These are phyloP conservation scores for Thielaviopsis euricoi DNA, from an alignment of 2,329 filamentous ascomycete genomes.

Conservation along the genomic window DNA sequence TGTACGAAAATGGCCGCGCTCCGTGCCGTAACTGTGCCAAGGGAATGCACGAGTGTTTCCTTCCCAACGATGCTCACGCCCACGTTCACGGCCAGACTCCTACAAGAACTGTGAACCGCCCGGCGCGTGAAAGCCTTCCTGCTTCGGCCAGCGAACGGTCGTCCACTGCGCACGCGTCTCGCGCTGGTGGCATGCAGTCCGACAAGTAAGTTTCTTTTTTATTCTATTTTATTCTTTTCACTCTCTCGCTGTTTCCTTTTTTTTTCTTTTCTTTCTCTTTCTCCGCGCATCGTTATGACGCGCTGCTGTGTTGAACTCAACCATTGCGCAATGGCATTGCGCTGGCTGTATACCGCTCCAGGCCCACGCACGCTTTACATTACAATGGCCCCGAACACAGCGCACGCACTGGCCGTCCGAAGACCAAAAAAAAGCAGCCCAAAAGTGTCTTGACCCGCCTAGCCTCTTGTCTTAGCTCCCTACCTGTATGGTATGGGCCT, in stretches of 20 bases:
- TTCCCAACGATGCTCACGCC: constrained; percentile 42
- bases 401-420: background rate
- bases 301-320: background rate
- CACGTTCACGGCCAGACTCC: constrained; percentile 44
- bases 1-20: constrained; percentile 45
- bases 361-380: too few species aligned
- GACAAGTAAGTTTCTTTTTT: constrained; percentile 36
- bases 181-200: constrained; percentile 28
- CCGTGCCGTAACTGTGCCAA: constrained; percentile 48
- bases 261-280: constrained; percentile 6
- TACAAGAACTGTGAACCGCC: constrained; percentile 30
- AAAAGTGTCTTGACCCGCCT: too few species aligned
- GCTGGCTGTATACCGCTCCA: too few species aligned
- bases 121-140: constrained; percentile 37
- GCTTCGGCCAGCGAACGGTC: constrained; percentile 24
- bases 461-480: background rate
- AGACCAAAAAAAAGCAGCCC: background rate
- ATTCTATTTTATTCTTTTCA: constrained; percentile 2
- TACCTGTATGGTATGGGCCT: background rate
- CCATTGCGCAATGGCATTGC: background rate
- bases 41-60: constrained; percentile 46
- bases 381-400: background rate
- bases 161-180: constrained; percentile 22
- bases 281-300: background rate
- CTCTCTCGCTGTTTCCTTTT: constrained; percentile 3